Conservation (phyloP, 2,329 filamentous ascomycete genomes). For the Pseudogymnoascus sp. region DNA sequence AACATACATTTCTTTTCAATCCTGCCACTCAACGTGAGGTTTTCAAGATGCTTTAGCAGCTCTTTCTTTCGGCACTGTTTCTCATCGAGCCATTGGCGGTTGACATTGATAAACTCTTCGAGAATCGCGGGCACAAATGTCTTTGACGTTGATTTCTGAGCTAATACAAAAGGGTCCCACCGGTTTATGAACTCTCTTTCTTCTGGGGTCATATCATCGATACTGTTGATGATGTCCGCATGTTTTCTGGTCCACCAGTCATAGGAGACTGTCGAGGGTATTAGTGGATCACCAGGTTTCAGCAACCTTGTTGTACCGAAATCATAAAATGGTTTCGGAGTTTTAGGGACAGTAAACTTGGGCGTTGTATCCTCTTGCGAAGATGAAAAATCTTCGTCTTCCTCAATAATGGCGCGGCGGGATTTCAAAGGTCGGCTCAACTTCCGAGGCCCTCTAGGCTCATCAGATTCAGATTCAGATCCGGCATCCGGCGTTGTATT, state of each 20-base stretch:
- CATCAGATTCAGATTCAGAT: neutral
- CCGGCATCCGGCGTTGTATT: neutral
- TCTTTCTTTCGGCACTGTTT: conserved; percentile 18
- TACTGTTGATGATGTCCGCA: conserved; percentile 25
- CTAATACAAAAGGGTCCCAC: conserved; percentile 24
- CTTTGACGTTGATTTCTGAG: conserved; percentile 20
- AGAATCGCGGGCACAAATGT: conserved; percentile 19
- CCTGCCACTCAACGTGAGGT: conserved; percentile 17
- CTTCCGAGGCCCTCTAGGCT: neutral
- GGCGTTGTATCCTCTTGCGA: neutral
- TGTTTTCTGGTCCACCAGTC: conserved; percentile 26
- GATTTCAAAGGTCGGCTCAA: neutral
- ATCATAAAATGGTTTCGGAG: conserved; percentile 23
- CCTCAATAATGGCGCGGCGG: neutral
- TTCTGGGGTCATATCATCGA: conserved; percentile 21
- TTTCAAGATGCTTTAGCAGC: conserved; percentile 19
- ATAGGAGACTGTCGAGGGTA: conserved; percentile 24
- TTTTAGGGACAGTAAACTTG: conserved; percentile 15
- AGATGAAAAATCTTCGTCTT: neutral
- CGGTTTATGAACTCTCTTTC: conserved; percentile 27
- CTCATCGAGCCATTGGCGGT: conserved; percentile 23
- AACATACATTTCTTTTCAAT: conserved; percentile 14
- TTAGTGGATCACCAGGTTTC: conserved; percentile 20
- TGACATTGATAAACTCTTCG: conserved; percentile 19
- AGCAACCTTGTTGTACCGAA: conserved; percentile 23